Evolutionary conservation across 768 basidiomycete species (phyloP), one percentile per base, ranked within the genome.

Genomic region (Podaxis pistillaris): DNA sequence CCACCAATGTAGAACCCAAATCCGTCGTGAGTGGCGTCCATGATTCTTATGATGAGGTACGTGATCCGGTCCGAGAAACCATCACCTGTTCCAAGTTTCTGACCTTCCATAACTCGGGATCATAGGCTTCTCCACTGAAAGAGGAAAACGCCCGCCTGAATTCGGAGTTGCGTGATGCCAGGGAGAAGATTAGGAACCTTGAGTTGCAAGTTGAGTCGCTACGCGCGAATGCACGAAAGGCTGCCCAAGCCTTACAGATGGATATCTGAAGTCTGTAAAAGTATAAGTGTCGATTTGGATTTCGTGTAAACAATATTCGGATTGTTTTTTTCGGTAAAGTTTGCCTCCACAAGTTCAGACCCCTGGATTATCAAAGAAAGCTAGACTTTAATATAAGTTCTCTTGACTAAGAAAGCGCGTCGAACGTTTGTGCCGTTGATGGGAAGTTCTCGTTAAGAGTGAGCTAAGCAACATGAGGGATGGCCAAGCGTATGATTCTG

Each of bases 131-230:
- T 30, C 62, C 64, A 22, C 50, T 82, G 54, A 79, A 78, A 62
- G 74, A 75, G 26, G 90, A 94, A 70, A 93, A 91, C 66, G 78
- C 79, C 0, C 80, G 78, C 2, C 79, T 95, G 58, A 81, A 73
- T 12, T 72, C 73, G 1, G 90, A 93, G 68, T 81, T 96, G 50
- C 83, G 92, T 30, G 93, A 93, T 26, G 89, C 91, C 37, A 81
- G 89, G 41, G 86, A 88, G 74, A 86, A 90, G 77, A 94, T 96
- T 58, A 80, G 94, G 62, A 88, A 88, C 68, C 74, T 96, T 55
- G 93, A 95, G 76, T 71, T 94, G 63, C 90, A 93, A 75, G 85
- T 94, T 19, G 92, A 94, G 76, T 79, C 81, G 13, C 73, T 91
- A 66, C 83, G 83, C 62, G 86, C 87, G 17, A 94, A 93, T 68